phyloP scores from a whole-genome alignment of 768 basidiomycete genomes.

The Mycena rosella region DNA sequence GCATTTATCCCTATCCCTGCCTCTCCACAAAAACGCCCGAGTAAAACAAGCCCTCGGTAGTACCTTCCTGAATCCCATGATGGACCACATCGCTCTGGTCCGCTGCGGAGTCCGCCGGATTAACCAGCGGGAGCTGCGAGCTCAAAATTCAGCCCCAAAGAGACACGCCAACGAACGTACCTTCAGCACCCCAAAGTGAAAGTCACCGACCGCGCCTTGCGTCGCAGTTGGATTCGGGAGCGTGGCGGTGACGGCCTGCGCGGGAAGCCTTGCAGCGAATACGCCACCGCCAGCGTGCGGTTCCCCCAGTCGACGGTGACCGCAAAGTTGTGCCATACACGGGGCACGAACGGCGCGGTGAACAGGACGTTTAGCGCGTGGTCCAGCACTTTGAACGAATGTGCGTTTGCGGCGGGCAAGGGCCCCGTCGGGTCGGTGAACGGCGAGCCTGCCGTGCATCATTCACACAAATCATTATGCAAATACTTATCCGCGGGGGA shows the following conservation, averaged over 20 bases:
- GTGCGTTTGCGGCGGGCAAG: constrained; percentile 57
- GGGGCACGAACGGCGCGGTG: constrained; percentile 56
- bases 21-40: constrained; percentile 71
- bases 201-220: constrained; percentile 64
- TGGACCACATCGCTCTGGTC: constrained; percentile 70
- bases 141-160: not conserved
- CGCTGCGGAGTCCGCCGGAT: constrained; percentile 57
- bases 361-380: constrained; percentile 67
- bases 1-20: no score
- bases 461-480: constrained; percentile 3
- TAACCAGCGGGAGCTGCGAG: constrained; percentile 64
- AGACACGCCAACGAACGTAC: constrained; percentile 44
- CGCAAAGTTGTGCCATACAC: constrained; percentile 72
- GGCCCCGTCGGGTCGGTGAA: constrained; percentile 65
- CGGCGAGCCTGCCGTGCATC: constrained; percentile 60
- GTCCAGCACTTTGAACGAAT: constrained; percentile 67
- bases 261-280: constrained; percentile 56
- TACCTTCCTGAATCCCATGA: constrained; percentile 70
- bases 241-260: constrained; percentile 59
- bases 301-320: constrained; percentile 68
- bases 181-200: constrained; percentile 73
- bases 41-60: constrained; percentile 65
- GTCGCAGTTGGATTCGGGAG: constrained; percentile 56
- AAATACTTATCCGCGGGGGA: not conserved
- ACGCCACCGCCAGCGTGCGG: constrained; percentile 63